Evolutionary conservation across 352 stramenopile species (phyloP).

Genomic region (Globisporangium megalacanthum): DNA sequence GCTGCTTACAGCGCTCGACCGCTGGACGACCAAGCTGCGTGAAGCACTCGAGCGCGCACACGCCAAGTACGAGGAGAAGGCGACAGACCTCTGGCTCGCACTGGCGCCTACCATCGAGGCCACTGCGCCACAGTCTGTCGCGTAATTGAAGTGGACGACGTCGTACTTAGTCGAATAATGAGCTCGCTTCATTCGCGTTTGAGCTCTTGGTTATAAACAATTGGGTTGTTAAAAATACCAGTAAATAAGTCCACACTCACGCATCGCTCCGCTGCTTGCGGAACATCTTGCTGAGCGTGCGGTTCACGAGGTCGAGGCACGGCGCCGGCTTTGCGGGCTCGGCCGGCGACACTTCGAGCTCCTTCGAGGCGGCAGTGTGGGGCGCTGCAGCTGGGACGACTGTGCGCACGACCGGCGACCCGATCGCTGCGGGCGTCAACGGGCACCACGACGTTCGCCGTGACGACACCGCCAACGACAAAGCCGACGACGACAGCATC

Average conservation of each 20-base stretch:
- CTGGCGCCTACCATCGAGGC: slow-evolving; percentile 24
- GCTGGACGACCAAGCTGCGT: slow-evolving; percentile 39
- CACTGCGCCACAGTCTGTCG: slow-evolving; percentile 7
- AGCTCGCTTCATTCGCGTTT: too few relatives aligned
- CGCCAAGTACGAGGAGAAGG: slow-evolving; percentile 35
- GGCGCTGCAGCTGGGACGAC: slow-evolving; percentile 1
- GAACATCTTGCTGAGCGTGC: slow-evolving; percentile 8
- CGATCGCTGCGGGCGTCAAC: not conserved
- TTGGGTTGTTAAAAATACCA: not conserved
- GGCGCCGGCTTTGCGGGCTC: slow-evolving; percentile 1
- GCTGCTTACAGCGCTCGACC: slow-evolving; percentile 21
- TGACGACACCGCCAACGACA: not conserved
- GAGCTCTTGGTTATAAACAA: not conserved
- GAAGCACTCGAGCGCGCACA: slow-evolving; percentile 29
- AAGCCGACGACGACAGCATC: not conserved
- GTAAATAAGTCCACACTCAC: slow-evolving; percentile 7
- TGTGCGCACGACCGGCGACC: slow-evolving; percentile 5
- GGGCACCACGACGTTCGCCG: not conserved
- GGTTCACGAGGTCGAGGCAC: slow-evolving; percentile 4
- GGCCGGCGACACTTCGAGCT: slow-evolving; percentile 9
- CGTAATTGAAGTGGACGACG: slow-evolving; percentile 14
- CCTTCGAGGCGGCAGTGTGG: slow-evolving; percentile 5
- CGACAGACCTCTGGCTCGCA: slow-evolving; percentile 39
- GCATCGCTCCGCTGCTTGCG: slow-evolving; percentile 2
- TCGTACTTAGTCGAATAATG: too few relatives aligned